Evolutionary conservation across 1,139 yeast species (phyloP).

Genomic region (Saccharomyces uvarum): DNA sequence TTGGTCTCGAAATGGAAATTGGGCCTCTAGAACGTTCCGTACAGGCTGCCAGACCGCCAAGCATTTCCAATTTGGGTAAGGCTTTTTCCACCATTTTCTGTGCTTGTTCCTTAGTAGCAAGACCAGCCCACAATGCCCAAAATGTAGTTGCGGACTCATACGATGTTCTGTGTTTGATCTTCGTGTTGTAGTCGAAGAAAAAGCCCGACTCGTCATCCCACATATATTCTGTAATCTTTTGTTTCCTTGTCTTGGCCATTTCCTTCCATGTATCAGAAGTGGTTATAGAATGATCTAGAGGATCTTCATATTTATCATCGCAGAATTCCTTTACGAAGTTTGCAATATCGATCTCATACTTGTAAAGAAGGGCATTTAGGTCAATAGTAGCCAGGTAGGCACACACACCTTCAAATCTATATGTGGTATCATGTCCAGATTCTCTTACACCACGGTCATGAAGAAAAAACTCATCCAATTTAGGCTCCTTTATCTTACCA

Average conservation of each 20-base stretch:
- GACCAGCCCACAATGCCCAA: slow-evolving; percentile 88
- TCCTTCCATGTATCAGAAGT: slow-evolving; percentile 52
- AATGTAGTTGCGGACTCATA: slow-evolving; percentile 87
- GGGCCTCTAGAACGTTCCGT: slow-evolving; percentile 71
- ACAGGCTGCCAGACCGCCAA: slow-evolving; percentile 87
- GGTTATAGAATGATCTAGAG: slow-evolving; percentile 39
- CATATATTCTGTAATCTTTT: slow-evolving; percentile 55
- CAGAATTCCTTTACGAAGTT: slow-evolving; percentile 51
- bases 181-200: slow-evolving; percentile 78
- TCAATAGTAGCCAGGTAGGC: slow-evolving; percentile 90
- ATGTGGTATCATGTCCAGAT: slow-evolving; percentile 92
- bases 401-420: slow-evolving; percentile 82
- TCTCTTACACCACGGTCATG: slow-evolving; percentile 96
- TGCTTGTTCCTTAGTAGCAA: slow-evolving; percentile 73
- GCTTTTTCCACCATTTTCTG: slow-evolving; percentile 49
- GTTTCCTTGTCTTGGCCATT: slow-evolving; percentile 49
- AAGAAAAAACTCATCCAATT: slow-evolving; percentile 75
- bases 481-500: slow-evolving; percentile 62
- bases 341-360: slow-evolving; percentile 84
- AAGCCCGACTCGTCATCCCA: slow-evolving; percentile 81
- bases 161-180: slow-evolving; percentile 45
- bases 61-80: slow-evolving; percentile 67
- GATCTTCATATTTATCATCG: slow-evolving; percentile 38
- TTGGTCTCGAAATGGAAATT: slow-evolving; percentile 61
- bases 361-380: slow-evolving; percentile 75